Evolutionary conservation across 1,284 basidiomycete genomes (phyloP), one percentile per base, ranked within the genome.

Genomic region (Malassezia vespertilionis): DNA sequence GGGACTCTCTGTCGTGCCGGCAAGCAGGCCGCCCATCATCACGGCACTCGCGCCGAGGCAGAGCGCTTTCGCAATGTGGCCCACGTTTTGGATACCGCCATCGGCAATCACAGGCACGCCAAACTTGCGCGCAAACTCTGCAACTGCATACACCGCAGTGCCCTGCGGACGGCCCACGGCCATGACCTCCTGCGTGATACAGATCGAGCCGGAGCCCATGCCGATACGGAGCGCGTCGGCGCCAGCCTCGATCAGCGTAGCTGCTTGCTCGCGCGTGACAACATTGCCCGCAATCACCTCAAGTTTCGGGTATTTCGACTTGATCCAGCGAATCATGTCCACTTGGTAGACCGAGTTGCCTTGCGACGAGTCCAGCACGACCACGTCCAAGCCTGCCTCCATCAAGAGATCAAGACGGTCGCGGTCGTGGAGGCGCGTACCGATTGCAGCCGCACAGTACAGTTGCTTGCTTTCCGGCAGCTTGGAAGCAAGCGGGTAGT

Each of bases 121-220:
- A 71, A 99, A 97, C 71, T 83, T 81, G 73, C 73, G 78, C 21
- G 90, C 82, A 65, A 96, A 96, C 75, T 97, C 88, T 21, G 90
- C 81, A 11, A 97, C 91, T 35, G 86, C 82, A 72, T 86, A 84
- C 11, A 97, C 89, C 11, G 93, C 91, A 0, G 90, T 93, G 10
- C 90, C 91, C 73, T 99, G 91, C 1, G 91, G 93, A 27, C 91
- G 82, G 24, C 91, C 93, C 46, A 96, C 91, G n/a, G 93, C 91
- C 86, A 96, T 97, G 63, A 99, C 86, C 72, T 99, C 91, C 74
- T 99, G 91, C 4, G 91, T 99, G 74, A 97, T 97, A 72, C 91
- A 99, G 69, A 99, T 99, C 10, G 88, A 93, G 15, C 91, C 91
- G 12, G 83, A 87, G 40, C 91, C 91, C 91, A 99, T 99, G 44